phyloP scores from a whole-genome alignment of 2,329 filamentous ascomycete species.

The Pseudogymnoascus sp. region DNA sequence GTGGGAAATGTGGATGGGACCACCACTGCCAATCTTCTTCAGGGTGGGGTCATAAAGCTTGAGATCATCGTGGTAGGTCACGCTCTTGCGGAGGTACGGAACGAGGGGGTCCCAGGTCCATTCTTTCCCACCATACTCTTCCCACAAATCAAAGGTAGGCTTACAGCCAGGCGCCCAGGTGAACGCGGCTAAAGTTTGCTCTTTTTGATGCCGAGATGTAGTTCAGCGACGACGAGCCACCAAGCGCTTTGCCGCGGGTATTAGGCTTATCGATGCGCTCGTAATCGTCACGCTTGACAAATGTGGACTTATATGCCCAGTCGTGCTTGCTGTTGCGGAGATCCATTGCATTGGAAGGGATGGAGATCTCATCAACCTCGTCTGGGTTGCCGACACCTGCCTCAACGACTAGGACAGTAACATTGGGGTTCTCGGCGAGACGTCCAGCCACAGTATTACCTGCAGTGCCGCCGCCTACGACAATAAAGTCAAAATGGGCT shows the following conservation, averaged over 20 bases:
- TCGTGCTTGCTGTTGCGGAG: conserved; percentile 48
- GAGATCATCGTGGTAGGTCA: conserved; percentile 48
- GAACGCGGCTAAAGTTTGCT: too few relatives aligned
- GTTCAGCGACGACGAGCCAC: conserved; percentile 49
- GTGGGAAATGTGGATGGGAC: conserved; percentile 47
- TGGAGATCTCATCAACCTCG: conserved; percentile 43
- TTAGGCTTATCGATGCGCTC: conserved; percentile 55
- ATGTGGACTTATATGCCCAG: conserved; percentile 53
- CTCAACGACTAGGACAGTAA: conserved; percentile 39
- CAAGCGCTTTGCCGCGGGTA: conserved; percentile 34
- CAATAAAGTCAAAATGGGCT: conserved; percentile 26
- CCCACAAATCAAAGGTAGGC: conserved; percentile 46
- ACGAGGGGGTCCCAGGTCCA: conserved; percentile 49
- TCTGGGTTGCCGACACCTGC: conserved; percentile 39
- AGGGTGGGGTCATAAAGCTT: conserved; percentile 36
- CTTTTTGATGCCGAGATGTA: too few relatives aligned
- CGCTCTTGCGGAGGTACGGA: conserved; percentile 46
- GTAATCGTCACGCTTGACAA: conserved; percentile 51
- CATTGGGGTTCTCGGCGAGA: conserved; percentile 42
- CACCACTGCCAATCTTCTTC: conserved; percentile 41
- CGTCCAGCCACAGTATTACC: conserved; percentile 42
- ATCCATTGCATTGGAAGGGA: conserved; percentile 43
- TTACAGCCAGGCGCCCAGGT: conserved; percentile 53
- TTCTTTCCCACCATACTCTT: conserved; percentile 35
- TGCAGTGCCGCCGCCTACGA: conserved; percentile 35